Conservation (phyloP, 768 basidiomycete species). For the Tephrocybe sp. region DNA sequence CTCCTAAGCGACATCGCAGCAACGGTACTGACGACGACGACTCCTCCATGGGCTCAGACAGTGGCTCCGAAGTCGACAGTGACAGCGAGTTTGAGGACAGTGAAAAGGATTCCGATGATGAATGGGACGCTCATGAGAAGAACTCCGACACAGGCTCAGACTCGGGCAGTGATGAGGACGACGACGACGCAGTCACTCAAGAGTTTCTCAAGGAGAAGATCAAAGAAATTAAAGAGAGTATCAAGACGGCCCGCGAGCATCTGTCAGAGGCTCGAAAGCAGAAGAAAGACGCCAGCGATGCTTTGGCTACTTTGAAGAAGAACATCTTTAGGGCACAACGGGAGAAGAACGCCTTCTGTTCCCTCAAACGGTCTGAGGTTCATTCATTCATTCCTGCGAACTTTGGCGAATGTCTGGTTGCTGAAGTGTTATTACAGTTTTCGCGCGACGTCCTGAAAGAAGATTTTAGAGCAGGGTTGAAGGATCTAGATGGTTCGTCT, state of each 20-base stretch:
- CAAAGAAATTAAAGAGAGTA: constrained; percentile 34
- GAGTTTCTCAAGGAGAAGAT: constrained; percentile 48
- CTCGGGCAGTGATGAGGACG: constrained; percentile 23
- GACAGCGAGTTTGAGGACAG: no score
- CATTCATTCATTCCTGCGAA: background rate
- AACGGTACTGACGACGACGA: constrained; percentile 34
- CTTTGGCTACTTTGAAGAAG: constrained; percentile 37
- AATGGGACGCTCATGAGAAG: no score
- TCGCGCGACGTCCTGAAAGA: constrained; percentile 57
- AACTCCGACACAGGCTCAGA: constrained; percentile 17
- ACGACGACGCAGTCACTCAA: constrained; percentile 41
- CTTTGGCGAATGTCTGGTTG: background rate
- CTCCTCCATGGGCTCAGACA: constrained; percentile 29
- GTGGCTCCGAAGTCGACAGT: constrained; percentile 18
- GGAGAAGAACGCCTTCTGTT: constrained; percentile 65
- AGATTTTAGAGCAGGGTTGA: constrained; percentile 58
- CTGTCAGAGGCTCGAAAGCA: constrained; percentile 35
- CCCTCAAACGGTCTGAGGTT: constrained; percentile 57
- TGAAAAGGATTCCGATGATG: constrained; percentile 14
- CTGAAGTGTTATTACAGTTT: constrained; percentile 34
- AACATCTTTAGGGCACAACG: constrained; percentile 47
- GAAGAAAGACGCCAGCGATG: constrained; percentile 34
- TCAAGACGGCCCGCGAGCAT: constrained; percentile 39
- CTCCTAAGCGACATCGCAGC: constrained; percentile 44
- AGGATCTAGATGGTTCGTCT: constrained; percentile 54